These are phyloP conservation scores for Ilyonectria destructans DNA, from an alignment of 2,329 filamentous ascomycete species.

Conservation along the genomic window DNA sequence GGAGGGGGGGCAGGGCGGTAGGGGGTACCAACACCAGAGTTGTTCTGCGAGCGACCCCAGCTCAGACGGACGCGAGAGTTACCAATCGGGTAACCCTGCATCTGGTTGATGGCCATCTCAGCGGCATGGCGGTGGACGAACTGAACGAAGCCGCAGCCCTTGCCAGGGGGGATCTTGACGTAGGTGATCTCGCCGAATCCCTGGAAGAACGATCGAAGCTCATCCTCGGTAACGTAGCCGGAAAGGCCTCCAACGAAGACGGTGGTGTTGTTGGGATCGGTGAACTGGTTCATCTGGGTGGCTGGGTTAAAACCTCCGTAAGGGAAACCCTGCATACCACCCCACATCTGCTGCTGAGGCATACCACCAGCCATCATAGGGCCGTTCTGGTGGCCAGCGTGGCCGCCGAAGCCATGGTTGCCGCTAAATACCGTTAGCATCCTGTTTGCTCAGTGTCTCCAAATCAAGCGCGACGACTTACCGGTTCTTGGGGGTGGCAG, in stretches of 20 bases:
- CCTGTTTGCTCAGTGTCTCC: conserved; percentile 4
- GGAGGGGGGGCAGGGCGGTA: conserved; percentile 91
- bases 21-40: conserved; percentile 97
- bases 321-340: conserved; percentile 55
- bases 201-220: conserved; percentile 99
- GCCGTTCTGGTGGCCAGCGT: conserved; percentile 62
- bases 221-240: conserved; percentile 98
- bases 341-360: conserved; percentile 63
- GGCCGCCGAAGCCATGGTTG: conserved; percentile 58
- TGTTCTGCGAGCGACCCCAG: conserved; percentile 99
- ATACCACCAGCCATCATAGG: conserved; percentile 64
- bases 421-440: conserved; percentile 46
- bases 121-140: conserved; percentile 99
- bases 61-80: conserved; percentile 98
- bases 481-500: conserved; percentile 96
- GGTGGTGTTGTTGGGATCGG: conserved; percentile 99
- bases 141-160: conserved; percentile 99
- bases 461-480: conserved; percentile 49
- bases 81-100: conserved; percentile 99
- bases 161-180: conserved; percentile 99
- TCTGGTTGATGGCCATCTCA: conserved; percentile 99
- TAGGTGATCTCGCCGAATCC: conserved; percentile 99
- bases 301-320: conserved; percentile 66
- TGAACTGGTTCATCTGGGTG: conserved; percentile 96
- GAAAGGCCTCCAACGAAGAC: conserved; percentile 98